Evolutionary conservation across 2,329 filamentous ascomycete species (phyloP).

Genomic region (Aspergillus sp.): DNA sequence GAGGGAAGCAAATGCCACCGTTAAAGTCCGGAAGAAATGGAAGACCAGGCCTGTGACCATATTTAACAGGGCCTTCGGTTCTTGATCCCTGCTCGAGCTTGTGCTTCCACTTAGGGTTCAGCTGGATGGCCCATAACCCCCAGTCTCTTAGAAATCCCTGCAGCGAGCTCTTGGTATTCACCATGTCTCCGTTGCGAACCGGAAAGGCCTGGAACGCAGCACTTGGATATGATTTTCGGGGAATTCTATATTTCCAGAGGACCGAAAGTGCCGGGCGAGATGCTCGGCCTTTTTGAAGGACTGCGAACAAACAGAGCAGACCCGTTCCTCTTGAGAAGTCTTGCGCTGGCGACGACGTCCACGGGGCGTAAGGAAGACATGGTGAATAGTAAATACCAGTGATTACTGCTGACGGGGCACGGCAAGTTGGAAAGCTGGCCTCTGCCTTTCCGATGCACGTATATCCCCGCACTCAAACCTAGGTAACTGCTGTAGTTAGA

Average conservation of each 20-base stretch:
- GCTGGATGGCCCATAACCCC: constrained; percentile 33
- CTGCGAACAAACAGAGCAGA: neutral
- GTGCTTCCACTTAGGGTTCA: constrained; percentile 32
- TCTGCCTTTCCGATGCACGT: too few relatives aligned
- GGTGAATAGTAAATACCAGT: too few relatives aligned
- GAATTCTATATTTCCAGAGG: constrained; percentile 31
- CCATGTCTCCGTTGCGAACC: constrained; percentile 35
- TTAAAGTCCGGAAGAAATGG: constrained; percentile 31
- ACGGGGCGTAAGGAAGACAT: neutral
- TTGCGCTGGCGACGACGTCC: neutral
- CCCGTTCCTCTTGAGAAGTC: neutral
- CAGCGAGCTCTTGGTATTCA: constrained; percentile 29
- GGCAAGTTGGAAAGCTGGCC: too few relatives aligned
- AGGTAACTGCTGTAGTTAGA: too few relatives aligned
- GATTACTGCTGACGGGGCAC: too few relatives aligned
- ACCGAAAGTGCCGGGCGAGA: neutral
- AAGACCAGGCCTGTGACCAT: constrained; percentile 28
- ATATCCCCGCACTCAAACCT: too few relatives aligned
- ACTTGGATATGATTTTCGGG: constrained; percentile 50
- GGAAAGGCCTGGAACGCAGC: constrained; percentile 48
- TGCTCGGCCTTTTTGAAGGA: neutral
- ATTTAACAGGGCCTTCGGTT: constrained; percentile 30
- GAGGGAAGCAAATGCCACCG: constrained; percentile 34
- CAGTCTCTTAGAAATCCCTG: constrained; percentile 34
- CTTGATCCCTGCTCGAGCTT: constrained; percentile 29